Conservation (phyloP, 2,329 filamentous ascomycete genomes). For the Aphanocladium album region DNA sequence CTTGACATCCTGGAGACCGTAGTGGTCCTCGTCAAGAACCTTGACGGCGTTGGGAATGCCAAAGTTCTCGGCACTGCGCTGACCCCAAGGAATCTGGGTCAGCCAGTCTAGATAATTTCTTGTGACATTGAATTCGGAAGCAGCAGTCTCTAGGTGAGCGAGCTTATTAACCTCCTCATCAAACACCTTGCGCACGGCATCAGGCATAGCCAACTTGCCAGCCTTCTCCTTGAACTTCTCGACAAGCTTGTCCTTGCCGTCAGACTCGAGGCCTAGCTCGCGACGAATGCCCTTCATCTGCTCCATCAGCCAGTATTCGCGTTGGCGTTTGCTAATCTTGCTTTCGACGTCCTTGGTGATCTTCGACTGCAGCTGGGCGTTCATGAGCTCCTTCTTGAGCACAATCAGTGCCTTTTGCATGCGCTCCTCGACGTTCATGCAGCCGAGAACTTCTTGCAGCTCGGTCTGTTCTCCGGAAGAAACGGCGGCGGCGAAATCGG, state of each 20-base stretch:
- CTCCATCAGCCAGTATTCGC: slow-evolving; percentile 98
- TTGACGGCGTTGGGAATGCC: slow-evolving; percentile 85
- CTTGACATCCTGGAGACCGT: slow-evolving; percentile 96
- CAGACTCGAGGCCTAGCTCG: slow-evolving; percentile 92
- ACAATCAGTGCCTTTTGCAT: slow-evolving; percentile 88
- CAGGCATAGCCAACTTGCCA: slow-evolving; percentile 90
- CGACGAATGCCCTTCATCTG: slow-evolving; percentile 98
- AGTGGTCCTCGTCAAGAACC: slow-evolving; percentile 93
- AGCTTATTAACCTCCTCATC: slow-evolving; percentile 98
- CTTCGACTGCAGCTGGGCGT: slow-evolving; percentile 92
- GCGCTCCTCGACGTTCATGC: slow-evolving; percentile 85
- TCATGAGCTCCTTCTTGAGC: slow-evolving; percentile 97
- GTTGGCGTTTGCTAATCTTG: slow-evolving; percentile 94
- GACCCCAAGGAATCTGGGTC: slow-evolving; percentile 96
- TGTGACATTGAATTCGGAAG: slow-evolving; percentile 97
- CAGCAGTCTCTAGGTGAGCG: slow-evolving; percentile 87
- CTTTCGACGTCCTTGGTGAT: slow-evolving; percentile 96
- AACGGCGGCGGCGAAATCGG: slow-evolving; percentile 94
- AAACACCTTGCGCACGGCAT: slow-evolving; percentile 93
- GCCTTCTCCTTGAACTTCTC: slow-evolving; percentile 98
- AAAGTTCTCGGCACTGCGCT: slow-evolving; percentile 93
- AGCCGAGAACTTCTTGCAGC: slow-evolving; percentile 84
- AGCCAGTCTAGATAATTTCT: slow-evolving; percentile 98
- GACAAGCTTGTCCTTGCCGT: slow-evolving; percentile 96
- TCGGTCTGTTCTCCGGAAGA: slow-evolving; percentile 91